Base-by-base conservation (phyloP, 305 asterid genomes). In the Fraxinus xanthoxyloides region DNA sequence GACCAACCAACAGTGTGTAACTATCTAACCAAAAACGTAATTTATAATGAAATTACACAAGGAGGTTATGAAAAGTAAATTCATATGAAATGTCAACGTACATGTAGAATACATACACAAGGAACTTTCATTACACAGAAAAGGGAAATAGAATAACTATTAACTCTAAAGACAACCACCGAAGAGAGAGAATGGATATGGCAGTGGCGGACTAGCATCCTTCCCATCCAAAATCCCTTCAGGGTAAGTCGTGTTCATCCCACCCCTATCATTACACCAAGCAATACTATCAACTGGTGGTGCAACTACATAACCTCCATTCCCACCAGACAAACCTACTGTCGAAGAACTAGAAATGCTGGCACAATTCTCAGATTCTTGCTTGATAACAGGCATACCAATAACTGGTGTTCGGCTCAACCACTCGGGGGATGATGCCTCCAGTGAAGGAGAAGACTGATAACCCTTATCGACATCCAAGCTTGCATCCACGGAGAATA, bases 111-210 rank as follows among this genome's bases (percentile, higher is more conserved):
- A 30, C 21, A 30, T 69, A 69, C 75, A 30, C 40, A 13, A 69
- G 75, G 38, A 31, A 69, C 75, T 69, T 69, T 69, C 36, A 30
- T 13, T 24, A 31, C 9, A 9, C 19, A 0, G 34, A 69, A 69
- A 30, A 28, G 21, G 9, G 36, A n/a, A 69, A 69, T 4, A 69
- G 21, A 30, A 69, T 31, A 61, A 30, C 40, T 30, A 69, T 69
- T 15, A 69, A 30, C 9, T 69, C 79, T n/a, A 76, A 48, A 28
- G 36, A 30, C 79, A 17, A 48, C 43, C 69, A 48, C 79, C 67
- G n/a, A 76, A 76, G 40, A 76, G 79, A 43, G 70, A 76, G 69
- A 76, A 76, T 3, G 79, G 79, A 48, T 76, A 76, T 30, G 79
- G 79, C 23, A 23, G 70, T 48, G 67, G 54, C 0, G 2, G 69